Evolutionary conservation across 2,329 filamentous ascomycete genomes (phyloP).

Genomic region (Catunica adiposa): DNA sequence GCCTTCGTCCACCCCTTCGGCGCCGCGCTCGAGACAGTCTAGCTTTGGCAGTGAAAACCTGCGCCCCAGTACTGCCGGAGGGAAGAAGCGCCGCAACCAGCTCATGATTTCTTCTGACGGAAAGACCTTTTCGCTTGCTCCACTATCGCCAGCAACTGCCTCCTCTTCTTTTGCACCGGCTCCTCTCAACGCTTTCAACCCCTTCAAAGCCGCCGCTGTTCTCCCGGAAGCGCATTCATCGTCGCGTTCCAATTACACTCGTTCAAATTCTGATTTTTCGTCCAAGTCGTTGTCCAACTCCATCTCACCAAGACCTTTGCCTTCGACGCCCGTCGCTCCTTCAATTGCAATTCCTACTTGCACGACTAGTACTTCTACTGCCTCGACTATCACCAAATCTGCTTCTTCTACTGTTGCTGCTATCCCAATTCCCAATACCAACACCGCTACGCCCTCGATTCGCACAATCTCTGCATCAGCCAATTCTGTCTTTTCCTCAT

Average conservation of each 20-base stretch:
- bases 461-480: slow-evolving; percentile 12
- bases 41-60: slow-evolving; percentile 4
- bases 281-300: slow-evolving; percentile 3
- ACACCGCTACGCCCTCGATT: slow-evolving; percentile 6
- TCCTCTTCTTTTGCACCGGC: slow-evolving; percentile 15
- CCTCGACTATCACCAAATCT: background rate
- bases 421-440: slow-evolving; percentile 5
- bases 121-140: slow-evolving; percentile 38
- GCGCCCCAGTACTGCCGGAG: slow-evolving; percentile 11
- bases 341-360: background rate
- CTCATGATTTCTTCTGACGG: slow-evolving; percentile 36
- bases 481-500: slow-evolving; percentile 13
- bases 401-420: slow-evolving; percentile 8
- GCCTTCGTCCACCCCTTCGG: slow-evolving; percentile 1
- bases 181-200: slow-evolving; percentile 14
- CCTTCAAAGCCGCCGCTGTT: slow-evolving; percentile 3
- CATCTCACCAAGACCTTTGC: slow-evolving; percentile 10
- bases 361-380: too few species aligned
- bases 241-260: slow-evolving; percentile 7
- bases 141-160: slow-evolving; percentile 18
- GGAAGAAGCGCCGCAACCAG: slow-evolving; percentile 23
- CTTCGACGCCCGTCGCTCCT: slow-evolving; percentile 2
- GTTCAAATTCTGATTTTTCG: slow-evolving; percentile 5
- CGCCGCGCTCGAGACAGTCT: slow-evolving; percentile 4
- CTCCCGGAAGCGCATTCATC: background rate